Percentiles rank a stretch among this genome's conserved stretches.
Conservation (phyloP, 306 rosid genomes). For the Fragaria iinumae region DNA sequence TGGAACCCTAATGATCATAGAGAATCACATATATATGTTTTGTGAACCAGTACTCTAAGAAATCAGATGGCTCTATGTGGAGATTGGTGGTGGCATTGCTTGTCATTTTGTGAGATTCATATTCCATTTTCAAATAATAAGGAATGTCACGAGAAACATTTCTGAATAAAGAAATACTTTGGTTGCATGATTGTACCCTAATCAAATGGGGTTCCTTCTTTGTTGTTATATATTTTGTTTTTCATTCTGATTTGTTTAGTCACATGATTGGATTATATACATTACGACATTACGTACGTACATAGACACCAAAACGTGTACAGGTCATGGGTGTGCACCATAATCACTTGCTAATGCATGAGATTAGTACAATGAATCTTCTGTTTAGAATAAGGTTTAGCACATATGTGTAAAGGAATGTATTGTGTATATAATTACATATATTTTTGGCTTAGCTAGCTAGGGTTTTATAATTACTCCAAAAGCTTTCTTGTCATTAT, state of each 20-base stretch:
- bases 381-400: neutral
- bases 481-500: slow-evolving; percentile 19
- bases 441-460: neutral
- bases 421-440: neutral
- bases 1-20: neutral
- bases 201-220: slow-evolving; percentile 23
- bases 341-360: slow-evolving; percentile 9
- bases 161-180: slow-evolving; percentile 45
- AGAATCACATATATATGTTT: neutral
- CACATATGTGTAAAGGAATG: neutral
- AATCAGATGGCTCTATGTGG: neutral
- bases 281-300: neutral
- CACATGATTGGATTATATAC: slow-evolving; percentile 24
- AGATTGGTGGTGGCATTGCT: slow-evolving; percentile 5
- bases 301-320: slow-evolving; percentile 49
- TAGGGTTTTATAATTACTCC: neutral
- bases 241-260: slow-evolving; percentile 26
- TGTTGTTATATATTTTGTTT: slow-evolving; percentile 26
- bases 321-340: slow-evolving; percentile 39
- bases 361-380: slow-evolving; percentile 6
- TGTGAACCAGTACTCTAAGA: neutral
- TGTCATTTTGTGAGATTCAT: slow-evolving; percentile 30
- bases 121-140: slow-evolving; percentile 30
- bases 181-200: slow-evolving; percentile 48
- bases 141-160: slow-evolving; percentile 76